Evolutionary conservation across 257 asterid species (phyloP).

Genomic region (Voacanga thouarsii): DNA sequence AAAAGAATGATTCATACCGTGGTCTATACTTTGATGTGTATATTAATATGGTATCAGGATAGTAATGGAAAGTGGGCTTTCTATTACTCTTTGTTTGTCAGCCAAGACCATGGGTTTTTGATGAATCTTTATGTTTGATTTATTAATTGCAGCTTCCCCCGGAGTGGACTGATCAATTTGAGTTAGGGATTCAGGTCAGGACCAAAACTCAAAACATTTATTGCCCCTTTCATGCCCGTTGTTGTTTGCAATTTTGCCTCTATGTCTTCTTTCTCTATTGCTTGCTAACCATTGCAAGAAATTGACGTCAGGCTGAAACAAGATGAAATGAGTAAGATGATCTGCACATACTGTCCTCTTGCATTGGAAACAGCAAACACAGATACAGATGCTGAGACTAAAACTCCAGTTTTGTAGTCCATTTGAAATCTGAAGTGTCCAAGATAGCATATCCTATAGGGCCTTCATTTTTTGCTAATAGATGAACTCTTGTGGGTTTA

Average conservation of each 20-base stretch:
- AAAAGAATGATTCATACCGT: background rate
- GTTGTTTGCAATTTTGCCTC: background rate
- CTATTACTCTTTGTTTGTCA: constrained; percentile 25
- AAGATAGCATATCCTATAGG: too few species aligned
- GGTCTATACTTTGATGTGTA: background rate
- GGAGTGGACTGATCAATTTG: constrained; percentile 99
- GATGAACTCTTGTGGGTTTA: too few species aligned
- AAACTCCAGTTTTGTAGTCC: too few species aligned
- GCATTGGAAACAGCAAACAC: too few species aligned
- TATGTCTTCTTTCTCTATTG: background rate
- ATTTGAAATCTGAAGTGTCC: too few species aligned
- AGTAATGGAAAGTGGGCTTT: constrained; percentile 15
- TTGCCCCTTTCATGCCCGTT: constrained; percentile 3
- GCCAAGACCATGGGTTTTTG: constrained; percentile 27
- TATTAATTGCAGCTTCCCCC: constrained; percentile 85
- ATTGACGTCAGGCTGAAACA: too few species aligned
- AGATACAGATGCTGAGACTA: too few species aligned
- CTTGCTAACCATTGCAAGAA: constrained; percentile 1
- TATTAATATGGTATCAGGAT: background rate
- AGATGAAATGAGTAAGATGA: too few species aligned
- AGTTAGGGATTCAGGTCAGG: constrained; percentile 94
- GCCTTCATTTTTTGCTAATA: too few species aligned
- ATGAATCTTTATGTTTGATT: too few species aligned
- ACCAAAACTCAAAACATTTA: constrained; percentile 2
- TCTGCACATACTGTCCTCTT: too few species aligned